phyloP scores from a whole-genome alignment of 2,329 filamentous ascomycete species.

The Aspergillus fijiensis region DNA sequence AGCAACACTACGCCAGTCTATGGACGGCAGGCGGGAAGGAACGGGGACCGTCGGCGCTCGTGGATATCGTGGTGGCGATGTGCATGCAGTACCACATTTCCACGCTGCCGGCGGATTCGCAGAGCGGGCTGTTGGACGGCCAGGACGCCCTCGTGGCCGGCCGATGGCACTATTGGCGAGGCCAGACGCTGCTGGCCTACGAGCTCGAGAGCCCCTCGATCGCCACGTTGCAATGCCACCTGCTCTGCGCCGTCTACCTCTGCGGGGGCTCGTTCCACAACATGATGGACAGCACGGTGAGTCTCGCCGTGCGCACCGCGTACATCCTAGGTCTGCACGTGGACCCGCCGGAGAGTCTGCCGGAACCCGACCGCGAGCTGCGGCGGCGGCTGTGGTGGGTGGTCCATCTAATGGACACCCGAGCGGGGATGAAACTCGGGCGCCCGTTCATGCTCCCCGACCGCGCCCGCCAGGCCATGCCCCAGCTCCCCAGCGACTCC shows the following conservation, averaged over 20 bases:
- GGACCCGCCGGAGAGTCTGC: neutral
- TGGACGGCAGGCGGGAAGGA: slow-evolving; percentile 10
- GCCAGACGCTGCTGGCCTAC: slow-evolving; percentile 2
- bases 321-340: slow-evolving; percentile 5
- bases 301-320: neutral
- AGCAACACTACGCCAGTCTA: slow-evolving; percentile 20
- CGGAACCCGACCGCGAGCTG: neutral
- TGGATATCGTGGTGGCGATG: slow-evolving; percentile 23
- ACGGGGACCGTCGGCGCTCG: slow-evolving; percentile 19
- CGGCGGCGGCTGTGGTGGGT: slow-evolving; percentile 8
- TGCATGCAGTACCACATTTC: slow-evolving; percentile 23
- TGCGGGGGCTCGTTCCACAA: slow-evolving; percentile 8
- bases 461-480: neutral
- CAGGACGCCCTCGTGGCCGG: slow-evolving; percentile 3
- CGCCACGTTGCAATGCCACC: slow-evolving; percentile 7
- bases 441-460: slow-evolving; percentile 15
- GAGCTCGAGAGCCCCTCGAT: slow-evolving; percentile 6
- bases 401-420: slow-evolving; percentile 14
- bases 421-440: slow-evolving; percentile 21
- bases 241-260: slow-evolving; percentile 6
- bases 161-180: slow-evolving; percentile 8
- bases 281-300: slow-evolving; percentile 3
- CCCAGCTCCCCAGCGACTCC: slow-evolving; percentile 12
- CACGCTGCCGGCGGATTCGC: neutral
- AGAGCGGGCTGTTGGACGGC: neutral